These are phyloP conservation scores for Debaryomycetaceae sp. DNA, from an alignment of 1,139 yeast species.

Conservation along the genomic window DNA sequence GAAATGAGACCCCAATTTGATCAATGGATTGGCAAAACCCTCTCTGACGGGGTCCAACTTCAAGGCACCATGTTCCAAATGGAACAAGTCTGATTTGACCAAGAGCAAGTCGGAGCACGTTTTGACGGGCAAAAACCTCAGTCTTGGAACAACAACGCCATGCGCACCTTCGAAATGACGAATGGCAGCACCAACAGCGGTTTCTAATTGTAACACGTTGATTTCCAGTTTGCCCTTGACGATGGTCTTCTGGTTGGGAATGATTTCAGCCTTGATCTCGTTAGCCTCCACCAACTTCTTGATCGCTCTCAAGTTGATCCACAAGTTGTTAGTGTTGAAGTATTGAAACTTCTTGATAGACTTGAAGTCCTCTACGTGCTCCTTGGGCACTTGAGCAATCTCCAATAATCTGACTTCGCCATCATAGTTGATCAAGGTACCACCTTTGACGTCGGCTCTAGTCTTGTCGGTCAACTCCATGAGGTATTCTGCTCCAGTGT, in stretches of 20 bases:
- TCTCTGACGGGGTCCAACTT: constrained; percentile 80
- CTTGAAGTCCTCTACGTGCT: constrained; percentile 97
- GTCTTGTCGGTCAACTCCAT: constrained; percentile 99
- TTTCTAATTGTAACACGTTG: constrained; percentile 90
- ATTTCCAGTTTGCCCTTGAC: constrained; percentile 72
- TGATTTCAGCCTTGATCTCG: constrained; percentile 84
- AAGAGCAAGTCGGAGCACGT: constrained; percentile 91
- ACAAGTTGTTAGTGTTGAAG: constrained; percentile 95
- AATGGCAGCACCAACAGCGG: constrained; percentile 99
- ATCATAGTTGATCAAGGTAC: constrained; percentile 93
- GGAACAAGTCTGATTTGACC: constrained; percentile 94
- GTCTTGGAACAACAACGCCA: constrained; percentile 97
- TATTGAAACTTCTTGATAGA: constrained; percentile 96
- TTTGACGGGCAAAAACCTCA: constrained; percentile 96
- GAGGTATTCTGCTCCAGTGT: constrained; percentile 86
- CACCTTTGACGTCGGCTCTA: constrained; percentile 99
- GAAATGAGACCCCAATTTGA: constrained; percentile 93
- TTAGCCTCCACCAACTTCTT: constrained; percentile 86
- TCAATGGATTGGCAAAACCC: constrained; percentile 85
- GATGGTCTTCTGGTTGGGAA: constrained; percentile 88
- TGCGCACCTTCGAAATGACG: constrained; percentile 94
- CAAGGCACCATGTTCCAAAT: constrained; percentile 87
- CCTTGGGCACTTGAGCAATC: constrained; percentile 98
- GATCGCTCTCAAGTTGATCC: constrained; percentile 94
- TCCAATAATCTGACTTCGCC: constrained; percentile 93